A percentile compares a stretch with the other conserved stretches of the same genome.
Conservation (phyloP, 805 yeast species). For the Cyberlindnera suaveolens region DNA sequence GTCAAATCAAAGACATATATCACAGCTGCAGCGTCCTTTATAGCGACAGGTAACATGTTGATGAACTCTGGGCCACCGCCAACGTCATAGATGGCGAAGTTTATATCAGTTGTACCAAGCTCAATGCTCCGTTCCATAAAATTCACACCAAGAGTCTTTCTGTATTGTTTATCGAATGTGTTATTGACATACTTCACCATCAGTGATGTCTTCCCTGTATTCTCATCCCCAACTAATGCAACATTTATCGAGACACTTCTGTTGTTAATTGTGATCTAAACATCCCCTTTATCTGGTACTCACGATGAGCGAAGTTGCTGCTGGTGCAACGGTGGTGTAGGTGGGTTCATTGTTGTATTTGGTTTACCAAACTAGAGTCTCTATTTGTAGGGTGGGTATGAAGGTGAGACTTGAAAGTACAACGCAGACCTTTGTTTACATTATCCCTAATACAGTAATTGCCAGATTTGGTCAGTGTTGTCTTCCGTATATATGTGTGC, state of each 20-base stretch:
- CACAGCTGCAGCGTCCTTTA: conserved; percentile 87
- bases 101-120: conserved; percentile 79
- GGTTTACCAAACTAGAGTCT: neutral
- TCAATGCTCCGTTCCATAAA: conserved; percentile 87
- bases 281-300: conserved; percentile 1
- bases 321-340: conserved; percentile 18
- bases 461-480: neutral
- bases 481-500: neutral
- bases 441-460: neutral
- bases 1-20: conserved; percentile 88
- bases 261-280: neutral
- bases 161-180: conserved; percentile 83
- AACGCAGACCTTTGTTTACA: neutral
- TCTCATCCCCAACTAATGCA: conserved; percentile 93
- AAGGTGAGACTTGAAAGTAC: neutral
- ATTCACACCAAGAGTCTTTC: conserved; percentile 92
- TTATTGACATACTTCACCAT: conserved; percentile 98
- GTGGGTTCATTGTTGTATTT: conserved; percentile 7
- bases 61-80: conserved; percentile 96
- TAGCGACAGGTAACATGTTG: conserved; percentile 90
- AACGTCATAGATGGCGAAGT: conserved; percentile 90
- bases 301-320: conserved; percentile 18
- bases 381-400: neutral
- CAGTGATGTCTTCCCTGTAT: conserved; percentile 90
- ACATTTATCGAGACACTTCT: conserved; percentile 63